Evolutionary conservation across 345 rosid species (phyloP).

Genomic region (Lumnitzera racemosa): DNA sequence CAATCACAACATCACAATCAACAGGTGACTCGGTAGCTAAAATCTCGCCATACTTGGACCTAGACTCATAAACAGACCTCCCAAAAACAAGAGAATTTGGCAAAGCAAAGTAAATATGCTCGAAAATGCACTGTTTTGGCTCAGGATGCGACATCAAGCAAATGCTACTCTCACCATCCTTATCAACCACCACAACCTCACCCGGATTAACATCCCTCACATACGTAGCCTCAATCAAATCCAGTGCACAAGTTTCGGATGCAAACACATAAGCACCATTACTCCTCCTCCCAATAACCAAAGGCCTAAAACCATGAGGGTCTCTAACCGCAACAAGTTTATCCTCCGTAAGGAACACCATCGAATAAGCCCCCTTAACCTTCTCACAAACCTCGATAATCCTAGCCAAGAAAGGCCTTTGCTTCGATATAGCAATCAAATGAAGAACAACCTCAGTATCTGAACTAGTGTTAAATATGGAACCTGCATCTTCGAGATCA

Average conservation of each 20-base stretch:
- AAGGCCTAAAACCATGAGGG: constrained; percentile 81
- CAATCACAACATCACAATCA: constrained; percentile 92
- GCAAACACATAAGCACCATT: constrained; percentile 92
- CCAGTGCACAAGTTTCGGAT: constrained; percentile 96
- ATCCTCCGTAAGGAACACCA: constrained; percentile 92
- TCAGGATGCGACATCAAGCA: constrained; percentile 64
- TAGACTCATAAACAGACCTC: constrained; percentile 76
- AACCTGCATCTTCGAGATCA: constrained; percentile 74
- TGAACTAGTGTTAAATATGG: constrained; percentile 84
- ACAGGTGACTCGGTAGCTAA: constrained; percentile 72
- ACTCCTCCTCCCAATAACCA: constrained; percentile 95
- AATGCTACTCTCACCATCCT: constrained; percentile 75
- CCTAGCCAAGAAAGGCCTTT: constrained; percentile 78
- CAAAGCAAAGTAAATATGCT: constrained; percentile 81
- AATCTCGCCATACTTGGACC: constrained; percentile 66
- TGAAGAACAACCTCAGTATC: constrained; percentile 99
- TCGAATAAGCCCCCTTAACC: constrained; percentile 83
- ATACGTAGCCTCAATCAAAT: constrained; percentile 88
- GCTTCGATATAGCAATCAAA: constrained; percentile 85
- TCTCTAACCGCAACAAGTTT: constrained; percentile 93
- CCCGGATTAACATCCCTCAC: constrained; percentile 94
- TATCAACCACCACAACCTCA: constrained; percentile 80
- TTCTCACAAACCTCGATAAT: constrained; percentile 92
- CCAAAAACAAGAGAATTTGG: constrained; percentile 89
- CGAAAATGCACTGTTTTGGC: constrained; percentile 87